phyloP scores from a whole-genome alignment of 2,329 filamentous ascomycete genomes.

The Bertia moriformis region DNA sequence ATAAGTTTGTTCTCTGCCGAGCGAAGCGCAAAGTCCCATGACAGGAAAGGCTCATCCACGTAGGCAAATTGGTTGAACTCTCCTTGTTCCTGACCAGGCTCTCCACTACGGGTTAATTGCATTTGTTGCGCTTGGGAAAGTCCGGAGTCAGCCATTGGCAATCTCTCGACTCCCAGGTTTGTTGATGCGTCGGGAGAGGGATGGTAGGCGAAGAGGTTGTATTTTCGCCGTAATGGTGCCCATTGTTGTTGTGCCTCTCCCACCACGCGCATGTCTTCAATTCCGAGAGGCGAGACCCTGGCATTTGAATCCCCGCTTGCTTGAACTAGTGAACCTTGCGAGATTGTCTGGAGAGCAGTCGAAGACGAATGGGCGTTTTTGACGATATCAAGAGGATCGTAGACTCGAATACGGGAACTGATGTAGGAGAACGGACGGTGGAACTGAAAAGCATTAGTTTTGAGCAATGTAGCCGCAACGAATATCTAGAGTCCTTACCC shows the following conservation, averaged over 20 bases:
- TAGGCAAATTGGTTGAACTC: slow-evolving; percentile 45
- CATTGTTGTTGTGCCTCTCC: slow-evolving; percentile 50
- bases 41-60: slow-evolving; percentile 46
- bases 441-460: slow-evolving; percentile 22
- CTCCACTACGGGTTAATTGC: slow-evolving; percentile 16
- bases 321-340: slow-evolving; percentile 20
- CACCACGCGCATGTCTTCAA: slow-evolving; percentile 44
- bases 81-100: slow-evolving; percentile 15
- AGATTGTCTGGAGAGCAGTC: slow-evolving; percentile 25
- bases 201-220: slow-evolving; percentile 47
- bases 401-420: slow-evolving; percentile 40
- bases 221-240: slow-evolving; percentile 46
- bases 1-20: slow-evolving; percentile 32
- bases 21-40: slow-evolving; percentile 48
- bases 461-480: too few species aligned
- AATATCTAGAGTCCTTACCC: slow-evolving; percentile 18
- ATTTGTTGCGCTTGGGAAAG: slow-evolving; percentile 31
- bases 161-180: slow-evolving; percentile 18
- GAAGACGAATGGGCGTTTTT: slow-evolving; percentile 11
- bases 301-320: slow-evolving; percentile 24
- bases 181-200: slow-evolving; percentile 19
- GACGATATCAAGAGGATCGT: slow-evolving; percentile 30
- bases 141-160: slow-evolving; percentile 25
- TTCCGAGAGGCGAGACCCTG: slow-evolving; percentile 33
- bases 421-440: slow-evolving; percentile 51